Conservation (phyloP, 2,329 filamentous ascomycete genomes). For the Stemphylium beticola region DNA sequence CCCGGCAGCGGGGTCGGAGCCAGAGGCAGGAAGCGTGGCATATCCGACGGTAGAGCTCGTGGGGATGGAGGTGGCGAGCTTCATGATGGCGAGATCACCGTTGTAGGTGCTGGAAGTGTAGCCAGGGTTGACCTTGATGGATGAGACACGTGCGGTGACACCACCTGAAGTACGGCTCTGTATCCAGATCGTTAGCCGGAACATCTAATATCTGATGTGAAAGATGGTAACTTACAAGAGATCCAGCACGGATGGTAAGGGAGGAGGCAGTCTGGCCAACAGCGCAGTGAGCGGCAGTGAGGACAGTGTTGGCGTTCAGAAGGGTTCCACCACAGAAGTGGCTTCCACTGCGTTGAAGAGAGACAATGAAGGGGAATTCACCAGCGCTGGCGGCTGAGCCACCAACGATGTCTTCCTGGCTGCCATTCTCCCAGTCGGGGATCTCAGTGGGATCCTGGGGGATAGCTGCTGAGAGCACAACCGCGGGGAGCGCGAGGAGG, state of each 20-base stretch:
- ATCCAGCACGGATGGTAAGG: slow-evolving; percentile 28
- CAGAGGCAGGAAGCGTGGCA: slow-evolving; percentile 26
- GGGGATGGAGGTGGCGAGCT: slow-evolving; percentile 31
- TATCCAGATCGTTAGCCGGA: background rate
- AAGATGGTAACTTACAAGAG: slow-evolving; percentile 17
- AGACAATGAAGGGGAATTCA: slow-evolving; percentile 40
- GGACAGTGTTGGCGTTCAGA: slow-evolving; percentile 34
- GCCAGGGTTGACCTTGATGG: slow-evolving; percentile 26
- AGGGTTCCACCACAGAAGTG: slow-evolving; percentile 39
- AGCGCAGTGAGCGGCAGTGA: slow-evolving; percentile 39
- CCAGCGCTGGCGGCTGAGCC: slow-evolving; percentile 27
- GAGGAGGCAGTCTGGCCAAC: slow-evolving; percentile 17
- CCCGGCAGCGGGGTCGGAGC: slow-evolving; percentile 33
- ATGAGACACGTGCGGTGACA: slow-evolving; percentile 25
- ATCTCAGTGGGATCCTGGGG: slow-evolving; percentile 26
- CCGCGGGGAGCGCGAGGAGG: slow-evolving; percentile 26
- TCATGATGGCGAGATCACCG: slow-evolving; percentile 34
- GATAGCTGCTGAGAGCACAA: slow-evolving; percentile 25
- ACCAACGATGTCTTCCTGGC: slow-evolving; percentile 28
- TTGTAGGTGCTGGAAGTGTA: slow-evolving; percentile 22
- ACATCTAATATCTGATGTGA: background rate
- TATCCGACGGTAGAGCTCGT: slow-evolving; percentile 32
- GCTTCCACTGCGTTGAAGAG: slow-evolving; percentile 24
- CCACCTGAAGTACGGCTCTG: slow-evolving; percentile 31
- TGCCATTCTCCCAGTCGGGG: background rate